Percentiles rank a stretch among this genome's conserved stretches.
phyloP scores from a whole-genome alignment of 2,329 filamentous ascomycete genomes.

The Ophiostoma piceae region DNA sequence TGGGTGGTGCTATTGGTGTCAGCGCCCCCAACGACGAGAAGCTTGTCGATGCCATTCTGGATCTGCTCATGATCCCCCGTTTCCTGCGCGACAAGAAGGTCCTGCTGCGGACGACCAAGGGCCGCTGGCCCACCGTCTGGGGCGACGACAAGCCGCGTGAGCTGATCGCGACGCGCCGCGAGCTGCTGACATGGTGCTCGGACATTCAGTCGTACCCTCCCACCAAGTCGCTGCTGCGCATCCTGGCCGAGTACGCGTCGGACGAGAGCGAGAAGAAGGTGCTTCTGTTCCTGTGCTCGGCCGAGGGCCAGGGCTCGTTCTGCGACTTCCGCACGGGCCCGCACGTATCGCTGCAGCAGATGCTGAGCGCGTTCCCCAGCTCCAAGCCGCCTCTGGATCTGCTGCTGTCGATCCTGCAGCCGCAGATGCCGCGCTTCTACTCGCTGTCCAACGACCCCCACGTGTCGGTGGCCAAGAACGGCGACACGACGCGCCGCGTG shows the following conservation, averaged over 20 bases:
- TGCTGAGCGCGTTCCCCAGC: slow-evolving; percentile 88
- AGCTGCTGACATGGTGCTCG: slow-evolving; percentile 91
- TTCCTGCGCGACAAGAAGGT: slow-evolving; percentile 81
- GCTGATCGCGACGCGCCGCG: slow-evolving; percentile 82
- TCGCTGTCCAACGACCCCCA: slow-evolving; percentile 95
- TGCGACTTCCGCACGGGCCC: slow-evolving; percentile 90
- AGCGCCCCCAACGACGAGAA: slow-evolving; percentile 77
- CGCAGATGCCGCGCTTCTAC: slow-evolving; percentile 97
- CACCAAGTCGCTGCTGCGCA: slow-evolving; percentile 76
- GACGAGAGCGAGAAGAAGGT: slow-evolving; percentile 84
- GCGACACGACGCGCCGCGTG: slow-evolving; percentile 67
- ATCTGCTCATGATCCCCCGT: slow-evolving; percentile 73
- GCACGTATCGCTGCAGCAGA: slow-evolving; percentile 76
- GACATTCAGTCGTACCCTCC: slow-evolving; percentile 91
- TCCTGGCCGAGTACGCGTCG: slow-evolving; percentile 78
- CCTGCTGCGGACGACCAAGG: slow-evolving; percentile 68
- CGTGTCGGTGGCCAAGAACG: slow-evolving; percentile 56
- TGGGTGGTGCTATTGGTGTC: slow-evolving; percentile 91
- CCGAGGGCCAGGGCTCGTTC: slow-evolving; percentile 85
- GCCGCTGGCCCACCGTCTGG: slow-evolving; percentile 97
- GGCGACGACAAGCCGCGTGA: slow-evolving; percentile 81
- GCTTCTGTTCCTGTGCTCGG: slow-evolving; percentile 76
- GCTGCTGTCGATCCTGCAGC: slow-evolving; percentile 72
- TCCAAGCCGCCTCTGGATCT: slow-evolving; percentile 80
- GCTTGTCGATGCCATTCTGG: slow-evolving; percentile 77